phyloP scores from a whole-genome alignment of 345 rosid genomes.

The Brassica incana region DNA sequence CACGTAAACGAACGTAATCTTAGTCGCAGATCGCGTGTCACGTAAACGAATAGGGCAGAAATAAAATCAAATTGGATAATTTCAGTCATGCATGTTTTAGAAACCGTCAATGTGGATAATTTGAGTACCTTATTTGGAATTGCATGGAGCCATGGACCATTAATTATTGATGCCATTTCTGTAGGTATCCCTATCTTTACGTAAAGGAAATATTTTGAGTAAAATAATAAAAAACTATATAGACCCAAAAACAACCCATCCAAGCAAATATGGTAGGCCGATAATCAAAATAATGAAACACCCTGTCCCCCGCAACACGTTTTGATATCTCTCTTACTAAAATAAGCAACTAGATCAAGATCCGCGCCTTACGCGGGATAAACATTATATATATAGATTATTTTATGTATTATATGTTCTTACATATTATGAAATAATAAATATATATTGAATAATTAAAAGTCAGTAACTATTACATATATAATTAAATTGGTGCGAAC shows the following conservation, averaged over 20 bases:
- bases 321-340: background rate
- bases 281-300: slow-evolving; percentile 2
- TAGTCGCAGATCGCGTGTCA: no score
- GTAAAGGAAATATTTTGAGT: background rate
- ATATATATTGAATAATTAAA: no score
- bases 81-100: background rate
- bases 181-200: background rate
- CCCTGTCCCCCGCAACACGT: slow-evolving; percentile 20
- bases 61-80: background rate
- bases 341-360: no score
- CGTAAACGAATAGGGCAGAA: no score
- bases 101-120: slow-evolving; percentile 4
- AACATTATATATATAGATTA: no score
- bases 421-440: no score
- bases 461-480: no score
- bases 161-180: background rate
- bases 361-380: no score
- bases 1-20: no score
- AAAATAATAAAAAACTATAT: background rate
- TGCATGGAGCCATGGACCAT: background rate
- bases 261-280: background rate
- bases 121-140: background rate
- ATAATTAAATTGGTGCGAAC: no score
- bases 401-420: no score
- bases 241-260: background rate